Evolutionary conservation across 2,329 filamentous ascomycete genomes (phyloP), one percentile per base, ranked within the genome.

Genomic region (Alternaria hordeiaustralica): DNA sequence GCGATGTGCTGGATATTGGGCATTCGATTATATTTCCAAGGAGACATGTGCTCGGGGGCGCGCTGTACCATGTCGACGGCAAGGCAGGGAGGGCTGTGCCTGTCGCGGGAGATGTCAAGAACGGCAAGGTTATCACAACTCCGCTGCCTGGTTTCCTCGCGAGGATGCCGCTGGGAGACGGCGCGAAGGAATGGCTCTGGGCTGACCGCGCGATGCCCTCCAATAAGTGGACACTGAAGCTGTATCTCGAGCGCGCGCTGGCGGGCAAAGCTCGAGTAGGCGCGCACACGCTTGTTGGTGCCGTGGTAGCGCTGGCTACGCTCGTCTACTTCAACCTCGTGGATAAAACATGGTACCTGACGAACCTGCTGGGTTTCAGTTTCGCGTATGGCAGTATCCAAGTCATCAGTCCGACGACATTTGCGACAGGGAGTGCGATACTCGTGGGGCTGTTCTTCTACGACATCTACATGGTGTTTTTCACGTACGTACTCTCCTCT

Each of bases 381-480:
- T 93, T 97, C 82, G 94, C 91, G 69, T 97, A 98, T 74, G 87
- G 88, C 8, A 89, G 92, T 5, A 86, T 97, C 59, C 88, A 95
- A 71, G 82, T 97, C 57, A 88, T 98, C 83, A 97, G 94, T 1
- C 94, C 94, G 0, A 97, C 94, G 0, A 95, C 93, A 0, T 97
- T 97, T 75, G 82, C 87, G 58, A 97, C 92, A 0, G 93, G 93
- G 0, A 91, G 90, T 7, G 80, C 94, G 46, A 89, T 98, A 10
- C 84, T 98, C 1, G 82, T 85, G 10, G 92, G 91, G 0, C 84
- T 98, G 1, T 98, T 98, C 82, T 88, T 97, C 75, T 99, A 99
- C 75, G 95, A 99, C 77, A 95, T 99, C 53, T 89, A 96, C 79
- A 94, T 95, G 85, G 92, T 96, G 6, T 96, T 96, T 76, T 96